A percentile compares a stretch with the other conserved stretches of the same genome.
Evolutionary conservation across 805 yeast genomes (phyloP).

Genomic region (Yarrowia osloensis): DNA sequence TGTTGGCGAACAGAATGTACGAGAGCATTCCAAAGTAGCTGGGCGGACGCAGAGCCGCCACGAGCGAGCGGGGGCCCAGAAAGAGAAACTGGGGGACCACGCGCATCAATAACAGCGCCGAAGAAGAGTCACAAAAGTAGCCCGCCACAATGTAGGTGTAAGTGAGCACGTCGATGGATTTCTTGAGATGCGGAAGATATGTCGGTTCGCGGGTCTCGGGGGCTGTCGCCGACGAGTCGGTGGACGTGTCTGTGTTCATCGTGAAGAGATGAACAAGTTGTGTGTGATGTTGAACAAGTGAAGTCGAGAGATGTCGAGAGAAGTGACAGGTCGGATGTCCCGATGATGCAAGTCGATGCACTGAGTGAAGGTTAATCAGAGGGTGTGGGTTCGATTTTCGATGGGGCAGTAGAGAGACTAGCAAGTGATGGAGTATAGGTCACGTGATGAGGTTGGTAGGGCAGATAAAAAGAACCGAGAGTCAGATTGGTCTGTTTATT

Average conservation of each 20-base stretch:
- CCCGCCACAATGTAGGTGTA: conserved; percentile 30
- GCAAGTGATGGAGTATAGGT: no score
- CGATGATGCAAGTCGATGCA: neutral
- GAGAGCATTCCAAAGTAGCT: conserved; percentile 3
- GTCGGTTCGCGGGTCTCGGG: conserved; percentile 7
- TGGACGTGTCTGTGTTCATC: neutral
- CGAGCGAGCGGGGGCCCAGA: neutral
- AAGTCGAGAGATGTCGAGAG: neutral
- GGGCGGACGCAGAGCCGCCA: conserved; percentile 10
- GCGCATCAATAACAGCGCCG: neutral
- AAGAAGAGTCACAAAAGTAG: conserved; percentile 26
- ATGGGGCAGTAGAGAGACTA: no score
- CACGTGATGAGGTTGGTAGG: no score
- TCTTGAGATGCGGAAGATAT: conserved; percentile 1
- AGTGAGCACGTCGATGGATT: conserved; percentile 26
- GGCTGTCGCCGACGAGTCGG: no score
- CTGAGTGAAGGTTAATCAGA: neutral
- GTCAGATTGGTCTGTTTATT: no score
- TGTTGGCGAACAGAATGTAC: neutral
- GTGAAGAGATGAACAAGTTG: neutral
- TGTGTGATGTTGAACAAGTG: no score
- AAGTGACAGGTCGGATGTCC: no score
- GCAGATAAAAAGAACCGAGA: no score
- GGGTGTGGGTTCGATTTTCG: neutral
- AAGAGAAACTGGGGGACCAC: conserved; percentile 8